phyloP scores from a whole-genome alignment of 768 basidiomycete genomes.

The Austroboletus festivus region DNA sequence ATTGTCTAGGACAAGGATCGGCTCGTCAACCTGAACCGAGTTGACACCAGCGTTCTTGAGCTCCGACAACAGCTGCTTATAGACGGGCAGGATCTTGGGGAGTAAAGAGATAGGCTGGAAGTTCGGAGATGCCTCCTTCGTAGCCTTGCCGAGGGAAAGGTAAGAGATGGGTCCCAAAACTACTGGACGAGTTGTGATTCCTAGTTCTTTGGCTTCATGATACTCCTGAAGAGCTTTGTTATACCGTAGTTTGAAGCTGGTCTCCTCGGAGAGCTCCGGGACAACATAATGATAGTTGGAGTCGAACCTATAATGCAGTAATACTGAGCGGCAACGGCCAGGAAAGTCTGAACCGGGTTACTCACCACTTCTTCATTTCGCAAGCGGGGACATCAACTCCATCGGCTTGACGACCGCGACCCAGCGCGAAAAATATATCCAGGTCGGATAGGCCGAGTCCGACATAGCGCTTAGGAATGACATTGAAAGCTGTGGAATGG shows the following conservation, averaged over 20 bases:
- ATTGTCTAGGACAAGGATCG: constrained; percentile 88
- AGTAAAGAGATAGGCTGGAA: constrained; percentile 94
- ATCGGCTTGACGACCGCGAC: constrained; percentile 93
- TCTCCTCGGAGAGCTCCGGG: constrained; percentile 87
- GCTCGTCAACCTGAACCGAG: constrained; percentile 97
- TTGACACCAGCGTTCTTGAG: constrained; percentile 92
- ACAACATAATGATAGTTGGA: constrained; percentile 99
- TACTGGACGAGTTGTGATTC: constrained; percentile 90
- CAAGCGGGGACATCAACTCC: constrained; percentile 95
- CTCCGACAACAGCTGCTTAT: constrained; percentile 84
- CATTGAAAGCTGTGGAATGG: constrained; percentile 94
- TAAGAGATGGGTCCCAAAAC: constrained; percentile 94
- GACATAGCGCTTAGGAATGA: constrained; percentile 91
- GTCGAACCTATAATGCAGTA: constrained; percentile 68
- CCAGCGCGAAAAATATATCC: constrained; percentile 98
- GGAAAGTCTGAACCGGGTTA: constrained; percentile 8
- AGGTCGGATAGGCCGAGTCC: constrained; percentile 82
- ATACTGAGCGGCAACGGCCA: not conserved
- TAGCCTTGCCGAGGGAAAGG: constrained; percentile 88
- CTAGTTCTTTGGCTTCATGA: constrained; percentile 89
- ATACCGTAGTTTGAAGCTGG: constrained; percentile 91
- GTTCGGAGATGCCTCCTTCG: constrained; percentile 74
- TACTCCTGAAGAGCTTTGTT: constrained; percentile 95
- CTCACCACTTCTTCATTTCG: constrained; percentile 99
- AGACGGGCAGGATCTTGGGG: constrained; percentile 84